These are phyloP conservation scores for Sonneratia alba DNA, from an alignment of 345 rosid genomes.

Conservation along the genomic window DNA sequence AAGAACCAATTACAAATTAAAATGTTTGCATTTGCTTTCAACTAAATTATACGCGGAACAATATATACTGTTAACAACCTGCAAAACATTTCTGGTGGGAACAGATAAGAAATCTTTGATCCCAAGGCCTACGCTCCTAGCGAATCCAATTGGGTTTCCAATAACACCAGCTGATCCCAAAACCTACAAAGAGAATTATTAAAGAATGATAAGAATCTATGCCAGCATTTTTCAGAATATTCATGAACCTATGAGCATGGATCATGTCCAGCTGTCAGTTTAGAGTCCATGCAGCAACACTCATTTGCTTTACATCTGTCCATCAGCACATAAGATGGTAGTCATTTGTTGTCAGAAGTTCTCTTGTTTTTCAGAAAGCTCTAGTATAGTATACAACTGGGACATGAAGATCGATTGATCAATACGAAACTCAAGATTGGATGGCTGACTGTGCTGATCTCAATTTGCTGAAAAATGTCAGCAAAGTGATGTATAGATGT, in stretches of 20 bases:
- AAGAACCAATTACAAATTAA: not conserved
- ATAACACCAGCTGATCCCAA: conserved; percentile 97
- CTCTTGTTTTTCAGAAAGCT: no score
- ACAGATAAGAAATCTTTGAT: conserved; percentile 81
- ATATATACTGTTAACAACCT: conserved; percentile 29
- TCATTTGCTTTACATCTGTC: not conserved
- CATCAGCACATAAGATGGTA: no score
- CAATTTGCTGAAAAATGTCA: not conserved
- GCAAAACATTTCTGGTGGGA: conserved; percentile 66
- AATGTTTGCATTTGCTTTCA: not conserved
- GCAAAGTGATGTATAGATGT: not conserved
- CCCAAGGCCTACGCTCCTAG: conserved; percentile 82
- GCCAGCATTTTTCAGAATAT: not conserved
- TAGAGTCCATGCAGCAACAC: not conserved
- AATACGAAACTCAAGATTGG: no score
- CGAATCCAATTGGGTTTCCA: conserved; percentile 96
- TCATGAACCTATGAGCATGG: no score
- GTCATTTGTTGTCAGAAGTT: no score
- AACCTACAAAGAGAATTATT: conserved; percentile 33
- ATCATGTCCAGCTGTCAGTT: no score
- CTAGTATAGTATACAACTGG: no score
- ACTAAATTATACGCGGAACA: not conserved
- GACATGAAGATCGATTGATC: no score
- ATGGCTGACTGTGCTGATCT: no score
- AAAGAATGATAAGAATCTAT: conserved; percentile 1